Percentiles rank a stretch among this genome's conserved stretches.
Evolutionary conservation across 192 early-diverging fungal genomes (phyloP).

Genomic region (Spizellomyces punctatus): DNA sequence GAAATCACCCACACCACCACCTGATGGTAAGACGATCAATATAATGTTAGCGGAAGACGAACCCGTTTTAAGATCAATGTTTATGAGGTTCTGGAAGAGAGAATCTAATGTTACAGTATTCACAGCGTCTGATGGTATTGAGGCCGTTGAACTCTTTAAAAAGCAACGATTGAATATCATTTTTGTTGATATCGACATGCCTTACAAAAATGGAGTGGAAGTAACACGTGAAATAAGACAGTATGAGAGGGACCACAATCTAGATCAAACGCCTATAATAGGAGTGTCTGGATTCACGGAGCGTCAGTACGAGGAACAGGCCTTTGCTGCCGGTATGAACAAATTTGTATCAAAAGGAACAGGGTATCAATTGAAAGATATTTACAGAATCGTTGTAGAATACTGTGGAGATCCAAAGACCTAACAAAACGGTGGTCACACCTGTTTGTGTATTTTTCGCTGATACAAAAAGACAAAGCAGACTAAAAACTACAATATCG

Average conservation of each 20-base stretch:
- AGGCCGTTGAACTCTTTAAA: conserved; percentile 2
- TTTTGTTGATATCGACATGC: background rate
- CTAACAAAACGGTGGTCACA: too few relatives aligned
- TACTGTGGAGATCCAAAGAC: too few relatives aligned
- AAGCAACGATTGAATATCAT: background rate
- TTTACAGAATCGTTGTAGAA: conserved; percentile 4
- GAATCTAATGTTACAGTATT: background rate
- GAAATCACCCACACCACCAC: too few relatives aligned
- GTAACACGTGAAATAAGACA: background rate
- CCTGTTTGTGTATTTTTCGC: too few relatives aligned
- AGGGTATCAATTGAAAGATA: background rate
- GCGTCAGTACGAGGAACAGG: background rate
- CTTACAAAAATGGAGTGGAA: background rate
- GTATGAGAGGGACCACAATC: background rate
- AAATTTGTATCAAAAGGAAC: background rate
- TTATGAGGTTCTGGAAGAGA: background rate
- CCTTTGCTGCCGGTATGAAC: background rate
- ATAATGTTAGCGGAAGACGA: background rate
- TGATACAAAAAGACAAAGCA: too few relatives aligned
- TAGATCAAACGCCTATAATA: background rate
- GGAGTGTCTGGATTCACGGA: background rate
- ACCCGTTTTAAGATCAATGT: background rate
- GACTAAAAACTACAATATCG: too few relatives aligned
- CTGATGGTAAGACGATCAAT: background rate
- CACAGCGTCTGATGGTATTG: background rate